Evolutionary conservation across 2,329 filamentous ascomycete genomes (phyloP).

Genomic region (Mycosphaerella sp.): DNA sequence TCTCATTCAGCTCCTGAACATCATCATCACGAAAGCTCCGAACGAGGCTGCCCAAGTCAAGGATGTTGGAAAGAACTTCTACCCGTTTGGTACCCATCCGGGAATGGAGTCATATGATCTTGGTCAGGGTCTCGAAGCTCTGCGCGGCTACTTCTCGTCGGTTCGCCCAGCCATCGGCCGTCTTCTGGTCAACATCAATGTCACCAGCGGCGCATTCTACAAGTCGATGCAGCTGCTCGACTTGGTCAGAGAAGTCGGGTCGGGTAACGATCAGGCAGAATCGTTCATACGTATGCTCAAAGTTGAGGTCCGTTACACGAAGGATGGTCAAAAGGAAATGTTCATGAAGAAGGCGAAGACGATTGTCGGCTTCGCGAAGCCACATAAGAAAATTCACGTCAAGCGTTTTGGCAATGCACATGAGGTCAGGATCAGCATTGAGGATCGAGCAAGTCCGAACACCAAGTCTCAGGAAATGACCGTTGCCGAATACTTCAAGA

Average conservation of each 20-base stretch:
- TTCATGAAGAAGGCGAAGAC: slow-evolving; percentile 37
- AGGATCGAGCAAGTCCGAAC: slow-evolving; percentile 14
- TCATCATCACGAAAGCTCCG: slow-evolving; percentile 47
- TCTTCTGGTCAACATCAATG: slow-evolving; percentile 57
- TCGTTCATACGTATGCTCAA: slow-evolving; percentile 29
- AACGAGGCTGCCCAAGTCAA: slow-evolving; percentile 39
- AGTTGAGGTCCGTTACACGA: slow-evolving; percentile 25
- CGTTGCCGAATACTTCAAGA: slow-evolving; percentile 47
- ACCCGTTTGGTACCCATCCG: slow-evolving; percentile 35
- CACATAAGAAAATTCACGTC: slow-evolving; percentile 17
- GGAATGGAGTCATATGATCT: slow-evolving; percentile 38
- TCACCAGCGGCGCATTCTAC: slow-evolving; percentile 55
- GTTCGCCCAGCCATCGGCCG: slow-evolving; percentile 53
- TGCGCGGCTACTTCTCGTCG: slow-evolving; percentile 57
- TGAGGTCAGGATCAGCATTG: slow-evolving; percentile 46
- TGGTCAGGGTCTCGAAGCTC: slow-evolving; percentile 48
- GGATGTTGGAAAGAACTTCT: slow-evolving; percentile 48
- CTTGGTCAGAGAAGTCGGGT: slow-evolving; percentile 31
- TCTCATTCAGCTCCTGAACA: slow-evolving; percentile 53
- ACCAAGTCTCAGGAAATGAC: slow-evolving; percentile 39
- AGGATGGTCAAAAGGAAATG: slow-evolving; percentile 20
- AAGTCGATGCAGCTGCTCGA: slow-evolving; percentile 32
- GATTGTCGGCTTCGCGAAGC: slow-evolving; percentile 42
- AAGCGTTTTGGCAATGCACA: slow-evolving; percentile 36
- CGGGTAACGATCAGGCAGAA: slow-evolving; percentile 16